Conservation (phyloP, 371 early-diverging fungal species). For the Smittium culicis region DNA sequence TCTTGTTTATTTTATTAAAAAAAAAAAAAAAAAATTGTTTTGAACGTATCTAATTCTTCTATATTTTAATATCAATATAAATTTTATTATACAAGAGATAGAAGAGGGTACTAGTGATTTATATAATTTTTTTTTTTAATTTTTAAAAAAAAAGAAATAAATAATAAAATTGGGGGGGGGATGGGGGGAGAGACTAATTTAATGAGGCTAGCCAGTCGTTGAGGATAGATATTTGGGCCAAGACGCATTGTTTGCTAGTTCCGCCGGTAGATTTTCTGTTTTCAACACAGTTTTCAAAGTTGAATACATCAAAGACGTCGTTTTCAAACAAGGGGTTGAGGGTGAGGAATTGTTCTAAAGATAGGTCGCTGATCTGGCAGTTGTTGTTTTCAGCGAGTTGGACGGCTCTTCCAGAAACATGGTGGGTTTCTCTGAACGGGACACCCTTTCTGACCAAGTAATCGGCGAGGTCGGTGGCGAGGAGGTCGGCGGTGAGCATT, state of each 20-base stretch:
- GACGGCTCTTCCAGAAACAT: constrained; percentile 91
- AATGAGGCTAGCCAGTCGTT: constrained; percentile 56
- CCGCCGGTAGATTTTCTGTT: constrained; percentile 78
- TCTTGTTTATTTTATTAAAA: neutral
- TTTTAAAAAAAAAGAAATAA: too few species aligned
- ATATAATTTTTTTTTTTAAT: too few species aligned
- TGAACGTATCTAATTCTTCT: neutral
- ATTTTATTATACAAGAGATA: too few species aligned
- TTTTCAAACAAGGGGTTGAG: constrained; percentile 68
- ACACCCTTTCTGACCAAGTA: constrained; percentile 70
- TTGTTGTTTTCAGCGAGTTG: constrained; percentile 75
- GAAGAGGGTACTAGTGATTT: too few species aligned
- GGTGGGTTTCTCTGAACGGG: constrained; percentile 97
- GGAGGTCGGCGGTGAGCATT: constrained; percentile 76
- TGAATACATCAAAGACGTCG: constrained; percentile 68
- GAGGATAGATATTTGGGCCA: constrained; percentile 59
- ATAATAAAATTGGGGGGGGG: too few species aligned
- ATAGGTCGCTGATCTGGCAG: constrained; percentile 48
- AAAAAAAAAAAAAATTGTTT: neutral
- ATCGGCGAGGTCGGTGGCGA: constrained; percentile 95
- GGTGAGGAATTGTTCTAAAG: constrained; percentile 58
- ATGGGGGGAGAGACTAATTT: too few species aligned
- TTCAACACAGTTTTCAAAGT: constrained; percentile 76
- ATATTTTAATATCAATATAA: too few species aligned
- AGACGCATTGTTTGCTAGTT: constrained; percentile 63